These are phyloP conservation scores for Fusarium avenaceum DNA, from an alignment of 2,329 filamentous ascomycete genomes.

Conservation along the genomic window DNA sequence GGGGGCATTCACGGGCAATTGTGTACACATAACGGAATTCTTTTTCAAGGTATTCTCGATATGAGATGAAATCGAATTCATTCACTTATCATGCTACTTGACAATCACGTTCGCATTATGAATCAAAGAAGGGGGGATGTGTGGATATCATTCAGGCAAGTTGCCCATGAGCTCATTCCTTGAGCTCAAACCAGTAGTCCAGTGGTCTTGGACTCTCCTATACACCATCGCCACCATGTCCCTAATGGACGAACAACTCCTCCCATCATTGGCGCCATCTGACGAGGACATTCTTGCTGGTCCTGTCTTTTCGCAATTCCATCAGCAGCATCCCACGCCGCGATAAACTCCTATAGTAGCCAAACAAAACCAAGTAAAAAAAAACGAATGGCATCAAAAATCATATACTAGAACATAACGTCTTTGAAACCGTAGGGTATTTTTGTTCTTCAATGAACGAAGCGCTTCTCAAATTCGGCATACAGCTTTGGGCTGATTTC, in stretches of 20 bases:
- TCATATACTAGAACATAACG: constrained; percentile 22
- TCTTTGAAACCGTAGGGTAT: constrained; percentile 31
- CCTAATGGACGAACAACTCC: constrained; percentile 20
- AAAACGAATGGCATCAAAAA: constrained; percentile 25
- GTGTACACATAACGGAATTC: constrained; percentile 34
- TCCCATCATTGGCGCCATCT: constrained; percentile 27
- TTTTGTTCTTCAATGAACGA: constrained; percentile 57
- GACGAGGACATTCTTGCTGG: constrained; percentile 21
- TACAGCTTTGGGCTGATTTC: constrained; percentile 95
- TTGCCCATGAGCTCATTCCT: constrained; percentile 19
- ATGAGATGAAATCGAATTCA: constrained; percentile 21
- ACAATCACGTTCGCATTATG: constrained; percentile 1
- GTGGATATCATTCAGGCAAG: constrained; percentile 32
- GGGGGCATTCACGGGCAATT: constrained; percentile 3
- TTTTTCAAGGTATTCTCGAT: constrained; percentile 13
- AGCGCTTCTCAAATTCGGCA: constrained; percentile 83
- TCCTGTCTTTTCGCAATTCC: constrained; percentile 38
- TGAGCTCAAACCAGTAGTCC: constrained; percentile 8
- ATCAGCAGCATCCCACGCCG: constrained; percentile 44
- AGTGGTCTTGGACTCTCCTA: constrained; percentile 5
- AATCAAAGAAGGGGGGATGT: constrained; percentile 31
- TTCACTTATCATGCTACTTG: background rate
- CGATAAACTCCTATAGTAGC: constrained; percentile 42
- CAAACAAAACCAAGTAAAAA: constrained; percentile 26
- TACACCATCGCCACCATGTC: constrained; percentile 29